These are phyloP conservation scores for Calophaca sinica DNA, from an alignment of 306 rosid species.

Conservation along the genomic window DNA sequence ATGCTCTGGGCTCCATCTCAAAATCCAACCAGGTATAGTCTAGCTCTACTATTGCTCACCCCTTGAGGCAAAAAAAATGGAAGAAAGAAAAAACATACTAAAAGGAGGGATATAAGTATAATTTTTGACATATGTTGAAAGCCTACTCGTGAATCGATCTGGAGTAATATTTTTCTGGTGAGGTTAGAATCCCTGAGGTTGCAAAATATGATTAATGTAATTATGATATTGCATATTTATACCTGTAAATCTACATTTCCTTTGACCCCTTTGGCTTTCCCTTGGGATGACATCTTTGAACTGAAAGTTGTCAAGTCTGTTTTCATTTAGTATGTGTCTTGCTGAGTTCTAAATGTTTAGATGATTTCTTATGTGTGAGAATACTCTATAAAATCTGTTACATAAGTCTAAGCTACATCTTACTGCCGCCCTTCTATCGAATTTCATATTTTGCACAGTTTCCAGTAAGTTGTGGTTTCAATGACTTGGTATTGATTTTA, in stretches of 20 bases:
- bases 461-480: neutral
- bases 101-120: too few species aligned
- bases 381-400: neutral
- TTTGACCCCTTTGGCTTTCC: neutral
- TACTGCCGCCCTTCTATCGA: neutral
- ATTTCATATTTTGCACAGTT: neutral
- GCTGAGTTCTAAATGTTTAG: neutral
- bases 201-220: neutral
- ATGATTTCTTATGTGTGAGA: neutral
- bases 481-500: neutral
- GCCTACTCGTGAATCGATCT: too few species aligned
- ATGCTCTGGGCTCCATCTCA: constrained; percentile 80
- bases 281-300: neutral
- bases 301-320: neutral
- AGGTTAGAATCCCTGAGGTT: neutral
- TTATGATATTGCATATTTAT: constrained; percentile 25
- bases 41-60: constrained; percentile 4
- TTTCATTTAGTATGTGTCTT: neutral
- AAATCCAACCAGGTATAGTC: constrained; percentile 73
- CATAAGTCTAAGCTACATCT: neutral
- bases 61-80: neutral
- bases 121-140: too few species aligned
- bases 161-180: neutral
- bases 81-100: neutral
- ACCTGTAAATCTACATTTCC: neutral